phyloP scores from a whole-genome alignment of 2,329 filamentous ascomycete genomes.

The Penicillium hordei region DNA sequence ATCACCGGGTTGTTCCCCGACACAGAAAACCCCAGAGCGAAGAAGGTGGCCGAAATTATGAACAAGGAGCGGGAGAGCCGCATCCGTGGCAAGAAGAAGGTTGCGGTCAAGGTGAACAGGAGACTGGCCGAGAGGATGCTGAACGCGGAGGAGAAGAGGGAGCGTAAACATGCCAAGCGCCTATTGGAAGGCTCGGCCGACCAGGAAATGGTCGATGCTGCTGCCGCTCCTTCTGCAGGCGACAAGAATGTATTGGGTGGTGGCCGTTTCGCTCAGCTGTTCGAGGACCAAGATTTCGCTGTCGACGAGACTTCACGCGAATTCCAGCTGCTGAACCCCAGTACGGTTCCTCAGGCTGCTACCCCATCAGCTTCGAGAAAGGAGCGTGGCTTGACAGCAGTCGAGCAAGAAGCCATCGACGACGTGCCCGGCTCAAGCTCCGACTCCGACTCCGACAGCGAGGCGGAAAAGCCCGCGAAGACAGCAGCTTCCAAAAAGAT shows the following conservation, averaged over 20 bases:
- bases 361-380: slow-evolving; percentile 24
- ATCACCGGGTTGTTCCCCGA: slow-evolving; percentile 7
- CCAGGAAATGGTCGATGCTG: slow-evolving; percentile 40
- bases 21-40: slow-evolving; percentile 61
- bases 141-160: slow-evolving; percentile 59
- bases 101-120: slow-evolving; percentile 81
- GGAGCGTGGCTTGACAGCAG: slow-evolving; percentile 59
- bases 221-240: slow-evolving; percentile 17
- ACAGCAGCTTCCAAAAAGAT: slow-evolving; percentile 45
- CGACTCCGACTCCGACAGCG: slow-evolving; percentile 36
- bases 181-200: slow-evolving; percentile 59
- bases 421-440: slow-evolving; percentile 47
- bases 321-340: slow-evolving; percentile 86
- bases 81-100: slow-evolving; percentile 92
- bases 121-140: slow-evolving; percentile 62
- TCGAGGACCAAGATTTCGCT: slow-evolving; percentile 88
- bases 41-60: slow-evolving; percentile 84
- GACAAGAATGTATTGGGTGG: slow-evolving; percentile 72
- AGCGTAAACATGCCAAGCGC: slow-evolving; percentile 46
- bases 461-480: slow-evolving; percentile 31
- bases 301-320: slow-evolving; percentile 88
- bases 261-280: slow-evolving; percentile 81
- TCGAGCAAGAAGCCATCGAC: slow-evolving; percentile 61
- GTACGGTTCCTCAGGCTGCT: slow-evolving; percentile 55
- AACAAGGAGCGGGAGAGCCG: slow-evolving; percentile 94